Conservation (phyloP, 148 eudicot genomes). For the Spergularia bocconei region DNA sequence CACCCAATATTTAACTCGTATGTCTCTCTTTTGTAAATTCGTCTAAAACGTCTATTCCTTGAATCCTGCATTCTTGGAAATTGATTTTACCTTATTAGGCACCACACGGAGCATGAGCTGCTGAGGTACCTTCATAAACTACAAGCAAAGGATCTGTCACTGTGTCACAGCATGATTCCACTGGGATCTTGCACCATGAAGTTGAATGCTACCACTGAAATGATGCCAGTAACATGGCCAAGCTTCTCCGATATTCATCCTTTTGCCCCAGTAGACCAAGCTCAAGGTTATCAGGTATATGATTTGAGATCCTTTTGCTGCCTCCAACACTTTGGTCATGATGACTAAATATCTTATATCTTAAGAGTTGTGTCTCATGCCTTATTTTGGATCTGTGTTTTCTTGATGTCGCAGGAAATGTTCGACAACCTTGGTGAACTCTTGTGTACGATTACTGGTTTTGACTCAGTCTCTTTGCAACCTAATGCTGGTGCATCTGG, state of each 20-base stretch:
- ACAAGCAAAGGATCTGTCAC: constrained; percentile 87
- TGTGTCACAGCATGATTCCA: constrained; percentile 99
- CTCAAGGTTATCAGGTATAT: constrained; percentile 84
- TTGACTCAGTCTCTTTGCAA: constrained; percentile 94
- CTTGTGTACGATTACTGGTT: constrained; percentile 87
- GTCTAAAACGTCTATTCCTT: not conserved
- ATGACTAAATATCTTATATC: not conserved
- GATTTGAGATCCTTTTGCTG: not conserved
- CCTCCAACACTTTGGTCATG: not conserved
- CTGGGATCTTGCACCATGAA: constrained; percentile 99
- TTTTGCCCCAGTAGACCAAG: constrained; percentile 86
- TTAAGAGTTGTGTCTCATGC: constrained; percentile 7
- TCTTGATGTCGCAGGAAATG: constrained; percentile 64
- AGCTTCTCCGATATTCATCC: constrained; percentile 77
- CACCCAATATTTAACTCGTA: constrained; percentile 90
- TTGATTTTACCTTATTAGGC: constrained; percentile 40
- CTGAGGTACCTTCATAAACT: constrained; percentile 73
- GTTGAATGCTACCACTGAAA: constrained; percentile 94
- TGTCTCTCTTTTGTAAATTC: constrained; percentile 29
- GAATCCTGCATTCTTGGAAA: constrained; percentile 18
- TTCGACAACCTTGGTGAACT: constrained; percentile 71
- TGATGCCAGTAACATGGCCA: constrained; percentile 99
- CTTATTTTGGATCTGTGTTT: not conserved
- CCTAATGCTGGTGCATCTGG: constrained; percentile 99
- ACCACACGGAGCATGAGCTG: constrained; percentile 97